These are phyloP conservation scores for Leccinellum albellum DNA, from an alignment of 768 basidiomycete species.

Conservation along the genomic window DNA sequence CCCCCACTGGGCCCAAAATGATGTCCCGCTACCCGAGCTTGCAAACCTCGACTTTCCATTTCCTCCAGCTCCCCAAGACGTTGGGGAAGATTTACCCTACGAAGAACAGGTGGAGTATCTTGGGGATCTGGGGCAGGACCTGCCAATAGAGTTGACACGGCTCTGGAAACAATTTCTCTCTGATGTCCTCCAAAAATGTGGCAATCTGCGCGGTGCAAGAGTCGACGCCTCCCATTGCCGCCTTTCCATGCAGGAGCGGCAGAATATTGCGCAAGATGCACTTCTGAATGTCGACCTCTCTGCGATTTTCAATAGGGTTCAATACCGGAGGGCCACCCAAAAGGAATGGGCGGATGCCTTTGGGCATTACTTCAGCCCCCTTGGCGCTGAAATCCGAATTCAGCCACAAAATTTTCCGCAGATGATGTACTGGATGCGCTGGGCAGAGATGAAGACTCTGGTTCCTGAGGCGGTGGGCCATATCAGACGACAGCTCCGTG, in stretches of 20 bases:
- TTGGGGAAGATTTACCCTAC: neutral
- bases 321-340: neutral
- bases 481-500: neutral
- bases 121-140: neutral
- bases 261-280: neutral
- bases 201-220: neutral
- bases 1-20: neutral
- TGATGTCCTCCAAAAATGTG: constrained; percentile 3
- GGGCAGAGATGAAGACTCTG: neutral
- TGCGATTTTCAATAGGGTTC: neutral
- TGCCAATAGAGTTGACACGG: neutral
- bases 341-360: constrained; percentile 2
- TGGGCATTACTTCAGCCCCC: neutral
- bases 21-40: neutral
- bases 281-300: neutral
- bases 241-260: constrained; percentile 1
- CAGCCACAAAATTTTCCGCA: constrained; percentile 1
- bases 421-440: constrained; percentile 5
- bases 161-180: constrained; percentile 3
- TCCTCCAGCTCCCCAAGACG: neutral
- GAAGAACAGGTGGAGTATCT: neutral
- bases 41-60: neutral
- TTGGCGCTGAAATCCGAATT: neutral
- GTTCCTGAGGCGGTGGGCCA: neutral
- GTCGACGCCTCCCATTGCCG: neutral